phyloP scores from a whole-genome alignment of 441 rosid species.

The Heliophila coronopifolia region DNA sequence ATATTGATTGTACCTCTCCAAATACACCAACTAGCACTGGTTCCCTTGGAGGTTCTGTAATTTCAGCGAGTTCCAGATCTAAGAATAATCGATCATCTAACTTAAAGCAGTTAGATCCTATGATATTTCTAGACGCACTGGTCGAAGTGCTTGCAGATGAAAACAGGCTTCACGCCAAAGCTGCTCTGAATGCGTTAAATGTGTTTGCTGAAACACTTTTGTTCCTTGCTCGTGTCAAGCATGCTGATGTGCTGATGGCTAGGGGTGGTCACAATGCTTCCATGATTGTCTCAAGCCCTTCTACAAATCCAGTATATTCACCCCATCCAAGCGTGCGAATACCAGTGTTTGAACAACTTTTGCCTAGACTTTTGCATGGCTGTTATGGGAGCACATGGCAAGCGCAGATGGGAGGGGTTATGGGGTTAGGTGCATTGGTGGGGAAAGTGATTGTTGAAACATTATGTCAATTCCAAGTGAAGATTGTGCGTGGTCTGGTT shows the following conservation, averaged over 20 bases:
- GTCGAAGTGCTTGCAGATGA: slow-evolving; percentile 95
- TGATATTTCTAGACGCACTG: slow-evolving; percentile 85
- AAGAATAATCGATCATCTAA: slow-evolving; percentile 50
- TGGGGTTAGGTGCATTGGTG: slow-evolving; percentile 95
- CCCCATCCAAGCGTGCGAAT: slow-evolving; percentile 93
- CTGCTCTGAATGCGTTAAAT: slow-evolving; percentile 80
- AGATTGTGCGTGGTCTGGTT: slow-evolving; percentile 78
- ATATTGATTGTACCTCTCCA: slow-evolving; percentile 55
- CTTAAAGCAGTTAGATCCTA: slow-evolving; percentile 89
- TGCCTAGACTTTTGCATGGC: slow-evolving; percentile 95
- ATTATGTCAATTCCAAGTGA: slow-evolving; percentile 85
- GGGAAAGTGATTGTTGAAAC: slow-evolving; percentile 99
- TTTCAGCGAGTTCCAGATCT: slow-evolving; percentile 63
- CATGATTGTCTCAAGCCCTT: slow-evolving; percentile 98
- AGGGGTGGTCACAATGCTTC: slow-evolving; percentile 96
- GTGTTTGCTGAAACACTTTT: slow-evolving; percentile 86
- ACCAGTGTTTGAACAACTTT: slow-evolving; percentile 96
- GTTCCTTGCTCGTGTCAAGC: slow-evolving; percentile 89
- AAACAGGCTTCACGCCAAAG: slow-evolving; percentile 90
- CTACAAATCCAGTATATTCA: slow-evolving; percentile 96
- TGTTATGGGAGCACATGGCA: slow-evolving; percentile 98
- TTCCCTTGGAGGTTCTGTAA: slow-evolving; percentile 41
- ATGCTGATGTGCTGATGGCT: slow-evolving; percentile 73
- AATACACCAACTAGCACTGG: slow-evolving; percentile 48
- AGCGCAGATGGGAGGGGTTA: slow-evolving; percentile 99